phyloP scores from a whole-genome alignment of 768 basidiomycete genomes.

The Cystofilobasidium capitatum region DNA sequence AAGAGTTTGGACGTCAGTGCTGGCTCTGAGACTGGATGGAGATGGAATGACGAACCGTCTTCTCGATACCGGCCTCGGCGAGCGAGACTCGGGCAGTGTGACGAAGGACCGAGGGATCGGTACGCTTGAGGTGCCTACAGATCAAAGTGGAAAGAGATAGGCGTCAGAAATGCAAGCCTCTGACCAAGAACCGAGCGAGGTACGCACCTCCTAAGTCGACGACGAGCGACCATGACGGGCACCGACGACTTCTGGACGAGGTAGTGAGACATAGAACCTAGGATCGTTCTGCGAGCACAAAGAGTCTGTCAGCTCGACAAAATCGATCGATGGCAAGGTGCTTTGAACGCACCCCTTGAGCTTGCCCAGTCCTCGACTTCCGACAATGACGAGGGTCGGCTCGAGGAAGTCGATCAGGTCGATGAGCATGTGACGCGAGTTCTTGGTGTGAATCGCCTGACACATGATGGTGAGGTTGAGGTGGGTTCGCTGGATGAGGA shows the following conservation, averaged over 20 bases:
- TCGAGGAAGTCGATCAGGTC: constrained; percentile 76
- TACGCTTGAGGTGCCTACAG: constrained; percentile 66
- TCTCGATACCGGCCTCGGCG: constrained; percentile 73
- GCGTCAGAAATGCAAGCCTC: neutral
- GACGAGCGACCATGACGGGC: constrained; percentile 65
- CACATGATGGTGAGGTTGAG: constrained; percentile 79
- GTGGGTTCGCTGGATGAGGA: constrained; percentile 78
- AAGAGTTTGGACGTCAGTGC: too few species aligned
- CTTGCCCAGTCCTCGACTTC: constrained; percentile 79
- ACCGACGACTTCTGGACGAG: constrained; percentile 71
- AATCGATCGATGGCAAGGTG: neutral
- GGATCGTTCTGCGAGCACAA: constrained; percentile 56
- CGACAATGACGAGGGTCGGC: constrained; percentile 87
- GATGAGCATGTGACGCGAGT: constrained; percentile 76
- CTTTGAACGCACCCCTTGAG: constrained; percentile 63
- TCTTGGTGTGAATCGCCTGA: constrained; percentile 97
- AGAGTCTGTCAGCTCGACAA: constrained; percentile 6
- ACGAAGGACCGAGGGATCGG: constrained; percentile 47
- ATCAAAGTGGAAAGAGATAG: constrained; percentile 72
- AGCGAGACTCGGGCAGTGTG: constrained; percentile 75
- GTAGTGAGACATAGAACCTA: constrained; percentile 92
- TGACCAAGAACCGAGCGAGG: neutral
- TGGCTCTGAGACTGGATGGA: too few species aligned
- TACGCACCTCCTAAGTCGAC: neutral
- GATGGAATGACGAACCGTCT: too few species aligned